Conservation (phyloP, 352 stramenopile genomes). For the Phytophthora citrophthora region DNA sequence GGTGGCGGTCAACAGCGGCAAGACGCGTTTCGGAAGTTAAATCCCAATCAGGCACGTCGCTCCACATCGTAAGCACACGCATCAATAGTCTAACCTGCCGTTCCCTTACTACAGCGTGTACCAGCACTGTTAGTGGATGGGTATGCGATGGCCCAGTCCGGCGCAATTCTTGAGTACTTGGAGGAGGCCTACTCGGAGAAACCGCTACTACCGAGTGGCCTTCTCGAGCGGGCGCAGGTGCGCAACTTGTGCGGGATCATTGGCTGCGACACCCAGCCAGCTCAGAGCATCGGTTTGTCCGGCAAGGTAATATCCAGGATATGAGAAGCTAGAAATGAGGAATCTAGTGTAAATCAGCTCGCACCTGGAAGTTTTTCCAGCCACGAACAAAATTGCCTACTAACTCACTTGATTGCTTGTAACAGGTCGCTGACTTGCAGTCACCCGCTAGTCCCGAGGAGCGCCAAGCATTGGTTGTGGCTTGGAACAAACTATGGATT, state of each 20-base stretch:
- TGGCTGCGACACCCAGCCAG: slow-evolving; percentile 89
- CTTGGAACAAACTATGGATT: slow-evolving; percentile 75
- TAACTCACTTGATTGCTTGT: slow-evolving; percentile 11
- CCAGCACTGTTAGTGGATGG: slow-evolving; percentile 86
- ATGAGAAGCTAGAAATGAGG: slow-evolving; percentile 2
- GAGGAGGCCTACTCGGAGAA: slow-evolving; percentile 81
- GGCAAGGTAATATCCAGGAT: slow-evolving; percentile 27
- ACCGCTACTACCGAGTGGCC: slow-evolving; percentile 76
- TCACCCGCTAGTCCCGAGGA: slow-evolving; percentile 52
- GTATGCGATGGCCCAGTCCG: slow-evolving; percentile 77
- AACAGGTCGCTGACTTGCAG: slow-evolving; percentile 37
- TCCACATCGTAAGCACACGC: background rate
- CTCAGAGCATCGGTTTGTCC: slow-evolving; percentile 89
- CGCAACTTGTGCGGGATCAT: slow-evolving; percentile 90
- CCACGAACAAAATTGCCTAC: slow-evolving; percentile 1
- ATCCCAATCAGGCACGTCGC: slow-evolving; percentile 65
- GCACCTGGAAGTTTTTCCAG: background rate
- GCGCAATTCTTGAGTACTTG: slow-evolving; percentile 94
- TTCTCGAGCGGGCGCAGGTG: slow-evolving; percentile 70
- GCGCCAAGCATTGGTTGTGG: slow-evolving; percentile 26
- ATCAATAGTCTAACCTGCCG: background rate
- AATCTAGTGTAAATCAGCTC: slow-evolving; percentile 22
- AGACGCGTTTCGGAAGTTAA: slow-evolving; percentile 61
- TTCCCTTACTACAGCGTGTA: slow-evolving; percentile 44
- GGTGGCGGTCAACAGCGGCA: slow-evolving; percentile 62